Evolutionary conservation across 768 basidiomycete species (phyloP).

Genomic region (Pisolithus microcarpus): DNA sequence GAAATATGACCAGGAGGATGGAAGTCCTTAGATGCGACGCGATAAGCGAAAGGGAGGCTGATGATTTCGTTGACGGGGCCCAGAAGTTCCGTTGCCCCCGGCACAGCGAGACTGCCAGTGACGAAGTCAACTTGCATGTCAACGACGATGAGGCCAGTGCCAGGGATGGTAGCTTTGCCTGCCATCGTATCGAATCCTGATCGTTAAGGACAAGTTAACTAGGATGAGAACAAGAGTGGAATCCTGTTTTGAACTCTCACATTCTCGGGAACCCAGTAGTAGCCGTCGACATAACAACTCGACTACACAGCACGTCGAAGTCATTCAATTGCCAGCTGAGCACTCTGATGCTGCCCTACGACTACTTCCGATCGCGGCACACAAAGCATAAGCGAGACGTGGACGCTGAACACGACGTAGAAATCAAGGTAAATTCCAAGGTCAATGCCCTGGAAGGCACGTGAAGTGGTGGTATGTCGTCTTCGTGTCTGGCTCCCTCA

Average conservation of each 20-base stretch:
- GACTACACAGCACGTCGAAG: no score
- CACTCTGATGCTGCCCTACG: neutral
- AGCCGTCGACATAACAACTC: neutral
- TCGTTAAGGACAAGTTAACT: no score
- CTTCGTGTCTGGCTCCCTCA: neutral
- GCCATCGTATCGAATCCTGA: neutral
- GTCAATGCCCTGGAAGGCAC: constrained; percentile 14
- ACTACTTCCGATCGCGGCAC: neutral
- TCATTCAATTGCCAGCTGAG: neutral
- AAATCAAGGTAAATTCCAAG: constrained; percentile 1
- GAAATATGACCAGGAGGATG: constrained; percentile 63
- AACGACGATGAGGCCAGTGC: constrained; percentile 55
- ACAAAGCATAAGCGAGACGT: neutral
- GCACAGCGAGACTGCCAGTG: constrained; percentile 63
- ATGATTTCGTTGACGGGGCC: constrained; percentile 52
- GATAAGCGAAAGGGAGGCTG: constrained; percentile 43
- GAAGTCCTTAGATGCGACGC: constrained; percentile 51
- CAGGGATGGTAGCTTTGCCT: constrained; percentile 12
- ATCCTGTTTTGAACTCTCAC: no score
- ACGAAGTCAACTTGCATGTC: constrained; percentile 87
- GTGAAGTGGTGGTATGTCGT: constrained; percentile 18
- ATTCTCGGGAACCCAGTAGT: neutral
- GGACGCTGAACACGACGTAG: constrained; percentile 1
- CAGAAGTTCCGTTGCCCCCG: constrained; percentile 52
- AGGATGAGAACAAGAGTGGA: no score